Conservation (phyloP, 31 red algal genomes). For the Asparagopsis taxiformis region DNA sequence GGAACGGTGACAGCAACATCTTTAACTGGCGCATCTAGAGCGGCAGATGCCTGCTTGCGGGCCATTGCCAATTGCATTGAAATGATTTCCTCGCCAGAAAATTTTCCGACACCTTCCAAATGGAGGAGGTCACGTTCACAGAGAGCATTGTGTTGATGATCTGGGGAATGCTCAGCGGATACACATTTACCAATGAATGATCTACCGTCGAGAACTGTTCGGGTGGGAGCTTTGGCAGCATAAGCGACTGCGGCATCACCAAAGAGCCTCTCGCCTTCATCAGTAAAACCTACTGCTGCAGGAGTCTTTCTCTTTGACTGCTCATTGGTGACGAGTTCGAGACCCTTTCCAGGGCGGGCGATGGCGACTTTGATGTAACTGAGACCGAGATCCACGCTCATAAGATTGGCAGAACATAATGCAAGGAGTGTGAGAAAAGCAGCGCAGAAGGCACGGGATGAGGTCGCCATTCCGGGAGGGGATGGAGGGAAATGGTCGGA, state of each 20-base stretch:
- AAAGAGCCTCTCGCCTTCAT: constrained; percentile 84
- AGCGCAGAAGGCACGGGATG: constrained; percentile 27
- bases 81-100: constrained; percentile 67
- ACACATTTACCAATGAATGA: constrained; percentile 46
- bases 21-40: constrained; percentile 45
- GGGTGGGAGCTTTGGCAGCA: constrained; percentile 62
- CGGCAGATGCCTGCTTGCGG: constrained; percentile 41
- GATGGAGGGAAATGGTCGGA: constrained; percentile 15
- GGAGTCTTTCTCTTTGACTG: constrained; percentile 97
- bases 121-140: constrained; percentile 17
- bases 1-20: constrained; percentile 90
- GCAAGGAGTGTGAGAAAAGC: background rate
- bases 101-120: constrained; percentile 39
- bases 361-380: constrained; percentile 77
- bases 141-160: no score
- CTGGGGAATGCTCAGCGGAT: background rate
- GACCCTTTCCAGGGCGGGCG: constrained; percentile 66
- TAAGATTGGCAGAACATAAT: constrained; percentile 36
- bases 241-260: constrained; percentile 88
- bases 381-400: constrained; percentile 82
- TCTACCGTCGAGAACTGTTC: constrained; percentile 72
- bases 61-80: constrained; percentile 79
- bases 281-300: constrained; percentile 82
- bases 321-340: constrained; percentile 89
- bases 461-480: background rate